Percentiles rank a stretch among this genome's conserved stretches.
Conservation (phyloP, 805 yeast species). For the Teunomyces funiuensis region DNA sequence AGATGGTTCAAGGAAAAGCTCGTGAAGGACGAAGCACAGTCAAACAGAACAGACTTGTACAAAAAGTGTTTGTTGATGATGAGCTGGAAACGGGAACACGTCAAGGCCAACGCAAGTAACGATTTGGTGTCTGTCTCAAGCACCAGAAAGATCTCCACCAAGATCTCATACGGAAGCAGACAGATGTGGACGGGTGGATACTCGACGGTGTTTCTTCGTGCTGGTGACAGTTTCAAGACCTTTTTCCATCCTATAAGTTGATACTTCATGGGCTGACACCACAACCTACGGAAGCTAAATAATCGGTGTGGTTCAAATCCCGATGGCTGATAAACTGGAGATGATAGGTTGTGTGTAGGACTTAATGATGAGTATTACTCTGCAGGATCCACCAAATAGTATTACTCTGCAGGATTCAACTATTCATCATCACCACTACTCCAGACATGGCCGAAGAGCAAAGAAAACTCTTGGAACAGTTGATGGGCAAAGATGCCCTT, state of each 20-base stretch:
- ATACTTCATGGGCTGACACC: slow-evolving; percentile 13
- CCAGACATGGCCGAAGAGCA: slow-evolving; percentile 64
- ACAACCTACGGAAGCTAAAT: too few relatives aligned
- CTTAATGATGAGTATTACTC: too few relatives aligned
- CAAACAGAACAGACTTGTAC: slow-evolving; percentile 33
- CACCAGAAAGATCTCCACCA: slow-evolving; percentile 33
- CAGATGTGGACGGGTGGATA: slow-evolving; percentile 35
- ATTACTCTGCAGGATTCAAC: background rate
- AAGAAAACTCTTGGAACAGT: slow-evolving; percentile 69
- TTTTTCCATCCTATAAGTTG: slow-evolving; percentile 43
- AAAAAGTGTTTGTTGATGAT: slow-evolving; percentile 38
- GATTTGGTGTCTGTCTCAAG: slow-evolving; percentile 22
- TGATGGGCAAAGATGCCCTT: slow-evolving; percentile 68
- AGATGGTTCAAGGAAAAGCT: slow-evolving; percentile 37
- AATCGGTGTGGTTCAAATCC: too few relatives aligned
- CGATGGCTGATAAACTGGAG: too few relatives aligned
- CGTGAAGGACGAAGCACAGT: slow-evolving; percentile 26
- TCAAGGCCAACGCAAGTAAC: slow-evolving; percentile 23
- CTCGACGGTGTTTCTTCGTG: slow-evolving; percentile 9
- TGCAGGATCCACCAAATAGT: too few relatives aligned
- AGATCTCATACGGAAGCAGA: slow-evolving; percentile 45
- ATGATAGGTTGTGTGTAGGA: too few relatives aligned
- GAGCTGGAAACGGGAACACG: slow-evolving; percentile 37
- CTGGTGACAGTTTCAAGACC: slow-evolving; percentile 11
- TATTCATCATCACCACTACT: background rate